A percentile compares a stretch with the other conserved stretches of the same genome.
These are phyloP conservation scores for Clathrus columnatus DNA, from an alignment of 768 basidiomycete species.

Conservation along the genomic window DNA sequence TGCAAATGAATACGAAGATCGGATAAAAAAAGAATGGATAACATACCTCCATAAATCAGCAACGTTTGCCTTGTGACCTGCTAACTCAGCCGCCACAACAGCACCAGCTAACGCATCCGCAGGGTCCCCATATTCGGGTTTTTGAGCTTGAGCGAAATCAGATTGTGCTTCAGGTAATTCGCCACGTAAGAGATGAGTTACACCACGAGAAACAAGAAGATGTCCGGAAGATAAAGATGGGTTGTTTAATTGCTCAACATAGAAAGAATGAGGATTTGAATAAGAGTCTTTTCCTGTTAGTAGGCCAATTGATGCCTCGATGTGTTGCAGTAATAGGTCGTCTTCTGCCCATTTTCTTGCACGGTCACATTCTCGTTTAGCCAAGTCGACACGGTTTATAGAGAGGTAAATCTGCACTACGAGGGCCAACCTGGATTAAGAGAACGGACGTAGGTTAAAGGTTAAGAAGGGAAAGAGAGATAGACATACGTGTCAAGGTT, in stretches of 20 bases:
- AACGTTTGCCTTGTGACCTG: constrained; percentile 43
- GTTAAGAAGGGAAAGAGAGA: constrained; percentile 1
- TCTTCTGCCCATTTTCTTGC: constrained; percentile 86
- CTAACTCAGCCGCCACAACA: constrained; percentile 55
- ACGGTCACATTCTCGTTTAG: constrained; percentile 75
- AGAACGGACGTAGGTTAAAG: constrained; percentile 1
- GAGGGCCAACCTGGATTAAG: constrained; percentile 54
- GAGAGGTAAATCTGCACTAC: constrained; percentile 84
- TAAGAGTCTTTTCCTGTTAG: constrained; percentile 61
- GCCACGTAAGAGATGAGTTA: constrained; percentile 68
- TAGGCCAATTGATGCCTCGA: constrained; percentile 76
- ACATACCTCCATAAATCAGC: constrained; percentile 64
- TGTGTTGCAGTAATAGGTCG: constrained; percentile 79
- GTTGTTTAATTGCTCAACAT: constrained; percentile 76
- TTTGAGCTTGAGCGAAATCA: constrained; percentile 68
- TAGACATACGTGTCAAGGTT: constrained; percentile 79
- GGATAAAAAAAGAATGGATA: constrained; percentile 2
- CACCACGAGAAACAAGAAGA: constrained; percentile 69
- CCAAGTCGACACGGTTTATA: constrained; percentile 81
- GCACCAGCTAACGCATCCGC: constrained; percentile 59
- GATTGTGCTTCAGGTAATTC: constrained; percentile 71
- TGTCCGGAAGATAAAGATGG: constrained; percentile 68
- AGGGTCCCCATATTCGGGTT: constrained; percentile 32
- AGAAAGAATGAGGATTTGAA: constrained; percentile 48
- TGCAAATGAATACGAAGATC: constrained; percentile 9